Percentiles rank a stretch among this genome's conserved stretches.
Evolutionary conservation across 208 protist genomes (phyloP).

Genomic region (Crithidia acanthocephali): DNA sequence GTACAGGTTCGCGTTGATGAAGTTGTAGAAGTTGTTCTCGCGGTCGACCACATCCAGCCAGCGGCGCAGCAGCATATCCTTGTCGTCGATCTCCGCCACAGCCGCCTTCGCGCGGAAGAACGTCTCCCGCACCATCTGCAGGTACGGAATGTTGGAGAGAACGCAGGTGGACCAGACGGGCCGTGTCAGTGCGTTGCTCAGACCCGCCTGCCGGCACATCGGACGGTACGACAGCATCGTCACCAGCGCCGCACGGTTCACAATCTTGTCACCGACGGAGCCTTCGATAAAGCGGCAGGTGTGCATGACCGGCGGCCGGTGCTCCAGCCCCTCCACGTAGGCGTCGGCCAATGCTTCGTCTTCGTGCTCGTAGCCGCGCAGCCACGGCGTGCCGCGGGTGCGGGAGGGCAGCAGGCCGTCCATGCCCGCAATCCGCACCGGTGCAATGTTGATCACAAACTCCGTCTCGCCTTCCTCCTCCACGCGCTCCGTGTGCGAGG

Average conservation of each 20-base stretch:
- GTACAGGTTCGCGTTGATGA: conserved; percentile 45
- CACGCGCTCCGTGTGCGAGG: conserved; percentile 27
- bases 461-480: conserved; percentile 39
- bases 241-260: conserved; percentile 45
- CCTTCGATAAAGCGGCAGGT: conserved; percentile 55
- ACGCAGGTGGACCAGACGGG: conserved; percentile 54
- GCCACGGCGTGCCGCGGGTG: conserved; percentile 55
- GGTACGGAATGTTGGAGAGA: conserved; percentile 50
- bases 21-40: conserved; percentile 55
- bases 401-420: conserved; percentile 43
- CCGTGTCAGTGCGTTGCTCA: conserved; percentile 42
- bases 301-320: conserved; percentile 47
- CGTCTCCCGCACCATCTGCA: conserved; percentile 59
- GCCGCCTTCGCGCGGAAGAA: conserved; percentile 49
- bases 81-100: conserved; percentile 46
- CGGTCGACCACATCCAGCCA: conserved; percentile 40
- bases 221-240: conserved; percentile 40
- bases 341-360: conserved; percentile 33
- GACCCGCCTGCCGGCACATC: conserved; percentile 40
- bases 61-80: conserved; percentile 36
- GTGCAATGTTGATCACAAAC: conserved; percentile 48
- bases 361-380: conserved; percentile 40
- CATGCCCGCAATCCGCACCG: conserved; percentile 54
- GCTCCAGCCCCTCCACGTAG: conserved; percentile 31
- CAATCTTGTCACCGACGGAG: conserved; percentile 44